Evolutionary conservation across 192 early-diverging fungal species (phyloP), one percentile per base, ranked within the genome.

Genomic region (Backusella parvicylindrica): DNA sequence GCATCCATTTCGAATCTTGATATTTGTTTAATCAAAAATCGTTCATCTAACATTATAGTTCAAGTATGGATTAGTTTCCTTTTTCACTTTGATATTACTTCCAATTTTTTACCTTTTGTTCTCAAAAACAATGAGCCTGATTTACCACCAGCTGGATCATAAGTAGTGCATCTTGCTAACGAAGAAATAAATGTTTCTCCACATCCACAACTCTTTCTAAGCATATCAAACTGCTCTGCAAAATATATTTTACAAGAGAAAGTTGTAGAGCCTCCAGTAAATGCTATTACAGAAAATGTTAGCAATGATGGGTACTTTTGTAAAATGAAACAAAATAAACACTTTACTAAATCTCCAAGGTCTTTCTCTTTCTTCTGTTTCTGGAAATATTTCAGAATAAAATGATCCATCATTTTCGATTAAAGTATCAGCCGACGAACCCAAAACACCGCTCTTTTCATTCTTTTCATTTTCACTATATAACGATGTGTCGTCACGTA

Each of bases 201-300:
- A 50, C 92, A 92, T 8, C 93, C 94, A 74, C 95, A 95, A 69
- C 91, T 92, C 28, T 90, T 86, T 21, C 97, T 87, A 65, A 98
- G 79, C 1, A 90, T 92, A 77, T 97, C 95, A 81, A 98, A 98
- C 81, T 98, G 94, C 75, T 95, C 93, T 16, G 94, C 92, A 80
- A 92, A 98, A 79, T 92, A 97, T 2, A 96, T 92, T 75, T 94
- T 94, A 89, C 97, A 98, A 69, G 89, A 85, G 56, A 98, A 87
- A 72, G 87, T 89, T 1, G 92, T 93, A 13, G 90, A 86, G 1
- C 91, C 95, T 71, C 94, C 92, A 49, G 87, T 83, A 64, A 95
- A 94, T 37, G 88, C 85, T 89, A 82, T 9, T 67, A 36, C 1
- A 72, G 9, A 33, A 36, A 56, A 13, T 56, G 13, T 56, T 49